Evolutionary conservation across 768 basidiomycete species (phyloP).

Genomic region (Xerocomellus intermedius): DNA sequence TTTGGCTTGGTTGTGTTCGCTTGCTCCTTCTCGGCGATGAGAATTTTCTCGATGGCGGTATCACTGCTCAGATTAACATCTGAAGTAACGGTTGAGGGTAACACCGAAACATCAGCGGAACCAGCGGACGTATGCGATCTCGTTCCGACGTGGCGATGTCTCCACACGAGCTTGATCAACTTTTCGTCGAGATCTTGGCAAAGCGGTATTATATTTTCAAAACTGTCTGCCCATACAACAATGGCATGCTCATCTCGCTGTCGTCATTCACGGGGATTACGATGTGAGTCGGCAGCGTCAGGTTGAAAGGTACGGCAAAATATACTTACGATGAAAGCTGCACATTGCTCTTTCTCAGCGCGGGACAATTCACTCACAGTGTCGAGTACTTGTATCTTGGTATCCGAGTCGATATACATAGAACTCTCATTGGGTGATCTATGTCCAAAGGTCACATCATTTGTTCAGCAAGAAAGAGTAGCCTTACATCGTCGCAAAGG

Average conservation of each 20-base stretch:
- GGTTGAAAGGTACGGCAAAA: not conserved
- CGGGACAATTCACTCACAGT: constrained; percentile 62
- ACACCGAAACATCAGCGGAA: constrained; percentile 35
- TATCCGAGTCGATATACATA: constrained; percentile 72
- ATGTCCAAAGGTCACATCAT: not conserved
- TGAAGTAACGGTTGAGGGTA: constrained; percentile 49
- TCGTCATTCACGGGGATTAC: not conserved
- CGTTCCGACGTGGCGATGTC: constrained; percentile 34
- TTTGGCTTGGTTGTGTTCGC: not conserved
- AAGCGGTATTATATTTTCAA: constrained; percentile 73
- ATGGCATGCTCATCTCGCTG: constrained; percentile 81
- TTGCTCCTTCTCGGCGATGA: constrained; percentile 22
- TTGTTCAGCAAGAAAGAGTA: not conserved
- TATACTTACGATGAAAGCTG: constrained; percentile 74
- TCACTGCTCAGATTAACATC: constrained; percentile 54
- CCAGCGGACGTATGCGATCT: constrained; percentile 19
- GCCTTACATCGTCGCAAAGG: constrained; percentile 62
- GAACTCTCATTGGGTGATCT: constrained; percentile 54
- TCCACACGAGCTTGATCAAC: constrained; percentile 81
- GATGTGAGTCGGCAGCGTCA: not conserved
- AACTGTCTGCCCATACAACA: constrained; percentile 80
- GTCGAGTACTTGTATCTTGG: constrained; percentile 84
- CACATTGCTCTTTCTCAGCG: constrained; percentile 90
- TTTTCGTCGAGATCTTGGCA: constrained; percentile 71
- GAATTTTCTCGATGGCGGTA: constrained; percentile 13